Evolutionary conservation across 305 asterid species (phyloP).

Genomic region (Fraxinus paxiana): DNA sequence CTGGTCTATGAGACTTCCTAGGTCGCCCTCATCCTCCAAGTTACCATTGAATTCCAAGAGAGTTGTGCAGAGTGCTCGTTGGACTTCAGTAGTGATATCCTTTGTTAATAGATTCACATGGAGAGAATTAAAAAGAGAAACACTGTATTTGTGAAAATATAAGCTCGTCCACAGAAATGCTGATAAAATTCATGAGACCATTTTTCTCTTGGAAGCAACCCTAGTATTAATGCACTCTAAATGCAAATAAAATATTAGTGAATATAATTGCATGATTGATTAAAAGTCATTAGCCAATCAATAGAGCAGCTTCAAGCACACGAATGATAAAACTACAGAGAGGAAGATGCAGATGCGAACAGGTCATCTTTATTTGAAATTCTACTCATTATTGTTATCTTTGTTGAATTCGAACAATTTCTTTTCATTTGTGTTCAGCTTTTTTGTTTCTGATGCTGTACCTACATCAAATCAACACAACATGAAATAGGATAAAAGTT

Average conservation of each 20-base stretch:
- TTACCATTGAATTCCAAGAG: conserved; percentile 58
- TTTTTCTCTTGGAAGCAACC: background rate
- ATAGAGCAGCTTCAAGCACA: background rate
- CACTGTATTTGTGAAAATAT: background rate
- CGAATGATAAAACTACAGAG: background rate
- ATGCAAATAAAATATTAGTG: background rate
- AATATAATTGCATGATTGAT: background rate
- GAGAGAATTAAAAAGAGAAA: background rate
- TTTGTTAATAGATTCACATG: conserved; percentile 19
- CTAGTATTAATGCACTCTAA: background rate
- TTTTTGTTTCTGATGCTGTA: background rate
- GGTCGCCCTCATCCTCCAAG: conserved; percentile 69
- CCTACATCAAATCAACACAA: background rate
- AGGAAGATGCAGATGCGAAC: background rate
- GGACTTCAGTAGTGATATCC: conserved; percentile 71
- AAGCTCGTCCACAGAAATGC: background rate
- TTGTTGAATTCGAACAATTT: background rate
- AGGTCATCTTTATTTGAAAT: background rate
- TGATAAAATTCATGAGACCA: background rate
- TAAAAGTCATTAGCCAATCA: background rate
- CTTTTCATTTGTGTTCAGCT: background rate
- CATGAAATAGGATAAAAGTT: background rate
- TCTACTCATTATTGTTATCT: background rate
- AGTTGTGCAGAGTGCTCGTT: conserved; percentile 53
- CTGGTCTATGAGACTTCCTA: conserved; percentile 62